These are phyloP conservation scores for Hygrophorus russula DNA, from an alignment of 768 basidiomycete species.

Conservation along the genomic window DNA sequence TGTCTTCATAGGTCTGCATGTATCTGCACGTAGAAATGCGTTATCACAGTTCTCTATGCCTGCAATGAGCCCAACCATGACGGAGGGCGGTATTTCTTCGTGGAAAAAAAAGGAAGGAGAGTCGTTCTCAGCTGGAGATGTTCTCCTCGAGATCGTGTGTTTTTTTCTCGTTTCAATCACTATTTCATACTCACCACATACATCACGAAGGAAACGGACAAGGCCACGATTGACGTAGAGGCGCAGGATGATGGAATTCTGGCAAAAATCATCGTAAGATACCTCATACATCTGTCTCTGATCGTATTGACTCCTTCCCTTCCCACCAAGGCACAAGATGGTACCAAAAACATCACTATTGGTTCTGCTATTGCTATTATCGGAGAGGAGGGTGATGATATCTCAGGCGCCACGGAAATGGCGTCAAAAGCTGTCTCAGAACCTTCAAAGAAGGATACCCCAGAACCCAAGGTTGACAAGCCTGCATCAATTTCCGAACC, in stretches of 20 bases:
- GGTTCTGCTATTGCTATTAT: slow-evolving; percentile 86
- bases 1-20: slow-evolving; percentile 61
- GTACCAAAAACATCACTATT: slow-evolving; percentile 78
- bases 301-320: background rate
- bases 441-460: slow-evolving; percentile 22
- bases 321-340: slow-evolving; percentile 55
- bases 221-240: slow-evolving; percentile 99
- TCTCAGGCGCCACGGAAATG: slow-evolving; percentile 70
- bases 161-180: slow-evolving; percentile 1
- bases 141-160: slow-evolving; percentile 89
- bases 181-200: slow-evolving; percentile 8
- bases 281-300: background rate
- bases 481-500: slow-evolving; percentile 20
- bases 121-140: slow-evolving; percentile 79
- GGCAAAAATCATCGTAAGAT: slow-evolving; percentile 89
- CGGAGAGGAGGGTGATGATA: slow-evolving; percentile 91
- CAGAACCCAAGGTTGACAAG: slow-evolving; percentile 19
- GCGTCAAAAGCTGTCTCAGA: slow-evolving; percentile 51
- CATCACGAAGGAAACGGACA: slow-evolving; percentile 86
- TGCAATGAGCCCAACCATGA: slow-evolving; percentile 99
- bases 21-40: slow-evolving; percentile 66
- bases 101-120: slow-evolving; percentile 99
- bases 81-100: slow-evolving; percentile 92
- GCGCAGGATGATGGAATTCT: slow-evolving; percentile 96
- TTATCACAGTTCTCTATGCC: slow-evolving; percentile 90